Evolutionary conservation across 140 eudicot species (phyloP).

Genomic region (Artemisia princeps): DNA sequence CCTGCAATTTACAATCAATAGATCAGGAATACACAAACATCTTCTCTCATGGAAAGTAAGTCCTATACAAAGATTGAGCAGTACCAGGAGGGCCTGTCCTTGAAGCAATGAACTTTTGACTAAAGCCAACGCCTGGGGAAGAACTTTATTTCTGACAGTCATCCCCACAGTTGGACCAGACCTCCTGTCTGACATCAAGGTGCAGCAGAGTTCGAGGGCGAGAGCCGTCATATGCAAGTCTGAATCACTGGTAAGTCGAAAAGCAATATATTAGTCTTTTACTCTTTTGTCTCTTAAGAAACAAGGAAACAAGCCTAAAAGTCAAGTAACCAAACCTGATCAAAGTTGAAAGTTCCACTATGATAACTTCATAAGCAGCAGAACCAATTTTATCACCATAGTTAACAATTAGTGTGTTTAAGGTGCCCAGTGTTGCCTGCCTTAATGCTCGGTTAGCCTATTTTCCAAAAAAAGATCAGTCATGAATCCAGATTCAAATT

Average conservation of each 20-base stretch:
- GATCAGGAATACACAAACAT: conserved; percentile 8
- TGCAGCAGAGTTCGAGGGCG: conserved; percentile 87
- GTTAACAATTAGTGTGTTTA: conserved; percentile 75
- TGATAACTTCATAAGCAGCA: conserved; percentile 88
- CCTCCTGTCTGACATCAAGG: conserved; percentile 87
- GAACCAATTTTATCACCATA: conserved; percentile 90
- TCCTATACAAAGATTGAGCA: conserved; percentile 1
- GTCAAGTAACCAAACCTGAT: conserved; percentile 57
- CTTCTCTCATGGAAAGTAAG: neutral
- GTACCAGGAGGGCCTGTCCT: conserved; percentile 96
- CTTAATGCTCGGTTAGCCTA: conserved; percentile 96
- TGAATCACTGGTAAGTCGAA: conserved; percentile 55
- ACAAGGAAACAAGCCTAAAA: conserved; percentile 13
- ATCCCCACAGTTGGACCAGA: conserved; percentile 75
- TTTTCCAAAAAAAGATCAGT: conserved; percentile 15
- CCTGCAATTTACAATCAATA: conserved; percentile 40
- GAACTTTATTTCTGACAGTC: conserved; percentile 89
- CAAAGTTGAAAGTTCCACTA: conserved; percentile 82
- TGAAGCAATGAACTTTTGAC: conserved; percentile 91
- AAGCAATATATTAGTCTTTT: neutral
- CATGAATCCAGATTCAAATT: conserved; percentile 3
- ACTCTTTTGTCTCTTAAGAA: neutral
- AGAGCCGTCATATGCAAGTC: conserved; percentile 99
- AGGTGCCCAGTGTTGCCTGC: conserved; percentile 92
- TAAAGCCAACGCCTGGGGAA: conserved; percentile 80